Evolutionary conservation across 352 stramenopile genomes (phyloP), one percentile per base, ranked within the genome.

Genomic region (Hyaloperonospora brassicae): DNA sequence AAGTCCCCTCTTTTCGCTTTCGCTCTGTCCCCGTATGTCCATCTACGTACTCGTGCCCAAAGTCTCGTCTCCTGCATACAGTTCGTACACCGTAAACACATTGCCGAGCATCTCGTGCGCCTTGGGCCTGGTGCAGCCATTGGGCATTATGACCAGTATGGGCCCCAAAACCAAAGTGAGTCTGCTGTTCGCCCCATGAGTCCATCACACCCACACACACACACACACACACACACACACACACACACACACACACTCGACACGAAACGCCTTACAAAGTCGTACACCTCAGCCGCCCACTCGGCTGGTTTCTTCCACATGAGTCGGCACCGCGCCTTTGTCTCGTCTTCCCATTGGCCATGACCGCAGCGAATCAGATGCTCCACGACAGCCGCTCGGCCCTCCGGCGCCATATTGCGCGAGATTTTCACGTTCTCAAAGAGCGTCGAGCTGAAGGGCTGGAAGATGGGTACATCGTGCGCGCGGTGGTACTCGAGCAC

Each of bases 371-470:
- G 67, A 31, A 93, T 80, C 43, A 93, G 59, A 50, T 90, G 76
- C 53, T 89, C 80, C 49, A 86, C 79, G 25, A 93, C 73, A 0
- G 80, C 74, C 34, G 79, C 57, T 0, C 78, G 76, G 1, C 78
- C 79, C 47, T 89, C 83, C 23, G 73, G 55, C 21, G 75, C 61
- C 75, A 93, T 88, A 49, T 87, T 93, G 24, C 83, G 73, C 14
- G 76, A 87, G 60, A 93, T 93, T 57, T 90, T 88, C 48, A 73
- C 68, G 59, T 93, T 93, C 55, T 89, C 80, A 38, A 93, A 93
- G 40, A 93, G 68, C 50, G 68, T 52, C 5, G 80, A 90, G 12
- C 61, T 50, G 25, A 81, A 75, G 0, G 83, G 83, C 62, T 84
- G 76, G 52, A 93, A 83, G 17, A 90, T 57, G 25, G 78, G 79